Conservation (phyloP, 345 rosid genomes). For the Fremontodendron californicum region DNA sequence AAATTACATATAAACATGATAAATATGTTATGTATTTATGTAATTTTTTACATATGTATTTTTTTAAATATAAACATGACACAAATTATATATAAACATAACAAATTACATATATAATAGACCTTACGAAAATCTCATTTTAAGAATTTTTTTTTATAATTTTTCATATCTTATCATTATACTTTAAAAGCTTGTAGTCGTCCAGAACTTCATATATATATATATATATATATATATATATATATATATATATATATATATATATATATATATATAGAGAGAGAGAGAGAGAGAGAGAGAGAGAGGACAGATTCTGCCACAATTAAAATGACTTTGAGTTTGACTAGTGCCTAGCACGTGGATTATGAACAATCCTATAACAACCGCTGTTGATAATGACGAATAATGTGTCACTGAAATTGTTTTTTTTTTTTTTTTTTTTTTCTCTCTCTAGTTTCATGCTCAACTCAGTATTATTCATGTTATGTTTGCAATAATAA, state of each 20-base stretch:
- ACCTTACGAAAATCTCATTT: too few relatives aligned
- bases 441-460: background rate
- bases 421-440: background rate
- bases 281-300: too few relatives aligned
- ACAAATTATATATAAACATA: too few relatives aligned
- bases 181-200: too few relatives aligned
- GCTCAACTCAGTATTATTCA: background rate
- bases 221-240: constrained; percentile 6
- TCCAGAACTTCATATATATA: background rate
- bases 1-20: too few relatives aligned
- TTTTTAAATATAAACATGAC: too few relatives aligned
- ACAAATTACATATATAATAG: too few relatives aligned
- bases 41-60: too few relatives aligned
- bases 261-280: too few relatives aligned
- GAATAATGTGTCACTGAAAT: background rate
- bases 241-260: constrained; percentile 4
- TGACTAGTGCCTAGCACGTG: constrained; percentile 16
- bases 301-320: constrained; percentile 14
- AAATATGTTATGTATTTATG: too few relatives aligned
- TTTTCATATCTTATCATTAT: too few relatives aligned
- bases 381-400: background rate
- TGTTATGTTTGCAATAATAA: background rate
- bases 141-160: too few relatives aligned
- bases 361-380: background rate
- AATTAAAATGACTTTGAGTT: background rate